Base-by-base conservation (phyloP, 1,284 basidiomycete species). In the Puccinia hordei region DNA sequence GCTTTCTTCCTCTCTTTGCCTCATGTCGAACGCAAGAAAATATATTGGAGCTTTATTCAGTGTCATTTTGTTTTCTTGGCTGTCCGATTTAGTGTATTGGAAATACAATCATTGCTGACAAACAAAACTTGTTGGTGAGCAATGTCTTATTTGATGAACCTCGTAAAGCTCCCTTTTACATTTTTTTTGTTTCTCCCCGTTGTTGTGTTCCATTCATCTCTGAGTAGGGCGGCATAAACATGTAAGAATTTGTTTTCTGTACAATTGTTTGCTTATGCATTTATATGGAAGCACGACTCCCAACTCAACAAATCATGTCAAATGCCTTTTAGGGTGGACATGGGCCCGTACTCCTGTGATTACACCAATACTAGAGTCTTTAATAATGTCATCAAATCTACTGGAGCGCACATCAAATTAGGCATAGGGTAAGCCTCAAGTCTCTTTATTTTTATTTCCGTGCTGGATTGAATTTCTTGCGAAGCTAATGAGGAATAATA, bases 91-190 rank as follows among this genome's bases (percentile, higher is more conserved):
- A 78, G 76, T 73, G 71, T 46, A 73, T 65, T 17, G 78, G 78
- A 24, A 80, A 80, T 41, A 80, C 78, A 27, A 80, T 80, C 41
- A 80, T 80, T 46, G 78, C 78, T 59, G 44, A 71, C 24, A 80
- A 59, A 22, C 78, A 66, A n/a, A 73, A 61, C 71, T 49, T 73
- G 10, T 66, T 80, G 57, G 78, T 80, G 35, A 53, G 57, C 24
- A 35, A 59, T 74, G n/a, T 24, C 41, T 27, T 49, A 33, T 63
- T 33, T 35, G 19, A 17, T 38, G 33, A 46, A 73, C 30, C 35
- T n/a, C 44, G 17, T 38, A 2, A 22, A 73, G 30, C 15, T 4
- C 35, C 24, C 35, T 41, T 51, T 33, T 53, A 30, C 10, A 49
- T 27, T 6, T n/a, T n/a, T 49, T 24, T 59, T 13, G 4, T 69